A percentile compares a stretch with the other conserved stretches of the same genome.
Evolutionary conservation across 1,139 yeast species (phyloP).

Genomic region (Candida glucosophila): DNA sequence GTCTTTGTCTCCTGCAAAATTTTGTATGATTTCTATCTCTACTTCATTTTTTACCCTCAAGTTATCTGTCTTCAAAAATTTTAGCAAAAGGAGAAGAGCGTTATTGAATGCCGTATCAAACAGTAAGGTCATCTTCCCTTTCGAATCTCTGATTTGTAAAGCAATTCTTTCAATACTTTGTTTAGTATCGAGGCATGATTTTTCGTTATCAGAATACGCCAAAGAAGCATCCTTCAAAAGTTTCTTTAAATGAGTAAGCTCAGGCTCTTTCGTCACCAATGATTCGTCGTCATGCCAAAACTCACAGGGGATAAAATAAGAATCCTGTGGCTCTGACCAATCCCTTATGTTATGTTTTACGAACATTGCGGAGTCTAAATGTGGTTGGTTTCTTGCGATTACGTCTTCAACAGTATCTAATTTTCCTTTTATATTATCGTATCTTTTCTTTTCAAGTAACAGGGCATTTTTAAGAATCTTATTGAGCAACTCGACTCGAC

Average conservation of each 20-base stretch:
- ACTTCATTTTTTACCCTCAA: slow-evolving; percentile 70
- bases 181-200: slow-evolving; percentile 37
- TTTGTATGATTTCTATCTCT: slow-evolving; percentile 82
- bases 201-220: slow-evolving; percentile 36
- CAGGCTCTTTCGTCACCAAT: slow-evolving; percentile 55
- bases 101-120: slow-evolving; percentile 49
- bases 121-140: slow-evolving; percentile 26
- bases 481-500: slow-evolving; percentile 66
- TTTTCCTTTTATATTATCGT: slow-evolving; percentile 44
- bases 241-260: slow-evolving; percentile 57
- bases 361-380: slow-evolving; percentile 81
- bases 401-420: slow-evolving; percentile 48
- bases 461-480: slow-evolving; percentile 59
- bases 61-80: slow-evolving; percentile 68
- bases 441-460: slow-evolving; percentile 51
- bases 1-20: slow-evolving; percentile 74
- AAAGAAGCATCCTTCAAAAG: slow-evolving; percentile 43
- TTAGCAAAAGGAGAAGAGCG: slow-evolving; percentile 48
- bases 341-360: slow-evolving; percentile 69
- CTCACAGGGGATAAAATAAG: slow-evolving; percentile 76
- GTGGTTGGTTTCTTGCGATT: slow-evolving; percentile 64
- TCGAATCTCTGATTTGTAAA: slow-evolving; percentile 23
- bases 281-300: slow-evolving; percentile 97
- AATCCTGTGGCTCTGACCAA: slow-evolving; percentile 87
- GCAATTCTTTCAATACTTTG: slow-evolving; percentile 37